These are phyloP conservation scores for Calycina marina DNA, from an alignment of 2,329 filamentous ascomycete species.

Conservation along the genomic window DNA sequence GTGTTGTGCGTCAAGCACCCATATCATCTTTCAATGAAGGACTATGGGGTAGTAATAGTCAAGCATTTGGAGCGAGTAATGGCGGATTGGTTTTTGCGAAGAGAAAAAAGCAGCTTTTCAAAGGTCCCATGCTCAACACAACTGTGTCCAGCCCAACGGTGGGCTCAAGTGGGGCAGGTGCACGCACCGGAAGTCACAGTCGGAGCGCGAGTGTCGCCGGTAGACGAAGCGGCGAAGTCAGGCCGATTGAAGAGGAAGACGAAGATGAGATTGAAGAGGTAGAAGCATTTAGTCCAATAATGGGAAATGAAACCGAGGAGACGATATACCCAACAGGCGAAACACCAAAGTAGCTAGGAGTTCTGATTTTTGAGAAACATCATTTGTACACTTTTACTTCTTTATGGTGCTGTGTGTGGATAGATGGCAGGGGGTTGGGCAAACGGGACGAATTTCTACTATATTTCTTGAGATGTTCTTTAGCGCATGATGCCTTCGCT, in stretches of 20 bases:
- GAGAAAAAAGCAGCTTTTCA: constrained; percentile 68
- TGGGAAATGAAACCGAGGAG: constrained; percentile 18
- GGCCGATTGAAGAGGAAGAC: constrained; percentile 22
- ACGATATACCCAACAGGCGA: constrained; percentile 12
- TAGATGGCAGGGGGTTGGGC: too few relatives aligned
- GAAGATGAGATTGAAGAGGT: constrained; percentile 9
- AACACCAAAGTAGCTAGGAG: constrained; percentile 2
- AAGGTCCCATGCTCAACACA: constrained; percentile 54
- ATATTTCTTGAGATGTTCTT: too few relatives aligned
- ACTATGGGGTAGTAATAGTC: constrained; percentile 31
- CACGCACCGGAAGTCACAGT: constrained; percentile 25
- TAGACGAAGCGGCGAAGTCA: constrained; percentile 57
- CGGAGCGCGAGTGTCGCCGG: constrained; percentile 50
- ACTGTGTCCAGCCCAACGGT: constrained; percentile 12
- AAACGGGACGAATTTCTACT: too few relatives aligned
- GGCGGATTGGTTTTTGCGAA: constrained; percentile 65
- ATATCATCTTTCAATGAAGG: constrained; percentile 42
- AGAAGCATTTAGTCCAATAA: constrained; percentile 40
- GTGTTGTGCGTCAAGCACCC: constrained; percentile 54
- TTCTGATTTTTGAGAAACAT: background rate
- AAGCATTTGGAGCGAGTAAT: constrained; percentile 43
- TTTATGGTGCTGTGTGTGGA: too few relatives aligned
- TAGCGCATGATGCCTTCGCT: too few relatives aligned
- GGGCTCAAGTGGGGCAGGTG: constrained; percentile 17
- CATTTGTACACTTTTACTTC: background rate